Base-by-base conservation (phyloP, 805 yeast genomes). In the Saccharomycopsis amapae region DNA sequence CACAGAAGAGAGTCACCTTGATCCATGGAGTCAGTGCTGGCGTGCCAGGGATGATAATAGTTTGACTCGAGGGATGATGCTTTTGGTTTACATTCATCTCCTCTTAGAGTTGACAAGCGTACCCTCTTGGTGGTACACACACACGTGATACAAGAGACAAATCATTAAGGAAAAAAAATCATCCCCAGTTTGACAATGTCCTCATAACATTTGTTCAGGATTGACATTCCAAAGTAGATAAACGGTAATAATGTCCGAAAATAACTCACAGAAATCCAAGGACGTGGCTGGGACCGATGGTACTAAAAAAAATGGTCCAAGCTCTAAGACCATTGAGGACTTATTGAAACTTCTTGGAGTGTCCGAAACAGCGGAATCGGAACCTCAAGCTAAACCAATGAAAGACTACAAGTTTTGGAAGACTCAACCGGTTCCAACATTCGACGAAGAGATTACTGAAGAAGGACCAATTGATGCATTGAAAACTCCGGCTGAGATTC, bases 401-500 rank as follows among this genome's bases (percentile, higher is more conserved):
- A 79, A 84, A 43, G 95, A 89, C 59, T 86, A 89, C 69, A 86
- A 85, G 66, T 93, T 93, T 66, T 93, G 98, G 98, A 85, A 84
- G 58, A 93, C 98, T 2, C 98, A 93, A 65, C 98, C 98, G 0
- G 97, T 93, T 18, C 75, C 88, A 6, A 71, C 70, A 25, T 78
- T 89, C 52, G 85, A 85, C 59, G 93, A 82, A 57, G 62, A 68
- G 9, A 36, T 46, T 20, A 22, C 39, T 6, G 38, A 44, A 9
- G 95, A 87, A 58, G 96, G 96, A 0, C 90, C 95, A 5, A 86
- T 89, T 53, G 94, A 88, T 55, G 54, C 57, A 25, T 41, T 57
- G 5, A 86, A 85, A 59, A 78, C 78, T 0, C 79, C 89, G 2
- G 83, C 64, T 3, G 88, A 88, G 48, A 75, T 93, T 33, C 76